Evolutionary conservation across 331 rosid species (phyloP), one percentile per base, ranked within the genome.

Genomic region (Acacia pycnantha): DNA sequence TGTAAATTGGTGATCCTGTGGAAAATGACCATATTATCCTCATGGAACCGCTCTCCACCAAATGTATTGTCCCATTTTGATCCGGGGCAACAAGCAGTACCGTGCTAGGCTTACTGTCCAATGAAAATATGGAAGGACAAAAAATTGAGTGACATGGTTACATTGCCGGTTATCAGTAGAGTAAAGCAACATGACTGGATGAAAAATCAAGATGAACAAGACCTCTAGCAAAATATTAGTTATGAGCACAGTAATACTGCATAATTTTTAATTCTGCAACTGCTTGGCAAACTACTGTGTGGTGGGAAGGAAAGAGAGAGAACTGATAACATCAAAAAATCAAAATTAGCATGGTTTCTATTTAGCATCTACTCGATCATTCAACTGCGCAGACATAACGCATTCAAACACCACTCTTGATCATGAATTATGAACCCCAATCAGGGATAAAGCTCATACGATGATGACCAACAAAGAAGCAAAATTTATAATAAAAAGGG

Each of bases 11-110:
- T 8, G 87, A 80, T 37, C 94, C 97, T 3, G 96, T 88, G 48
- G 83, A 53, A 77, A 94, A 87, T 3, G 94, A 85, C 97, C 97
- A 94, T 73, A 91, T 73, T 9, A 87, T 83, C 66, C 89, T 84
- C 68, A 76, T 83, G 3, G 92, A 88, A 46, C 56, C 71, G 73
- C 81, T 85, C 13, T 91, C 91, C 74, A 90, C 86, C 79, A 92
- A 75, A 76, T 82, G 87, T 48, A 94, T 75, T 24, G 83, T 86
- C 66, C 97, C 98, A 56, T 69, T 69, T 69, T 11, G 27, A 41
- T 92, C 92, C 24, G 81, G 74, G 35, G 77, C 83, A 69, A 93
- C 94, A 53, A 86, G 40, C 0, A 94, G 85, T 2, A 86, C 85
- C 3, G 98, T 87, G 14, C 81, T 81, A 3, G 76, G 87, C 27